Conservation (phyloP, 441 rosid genomes). For the Rhodomyrtus psidioides region DNA sequence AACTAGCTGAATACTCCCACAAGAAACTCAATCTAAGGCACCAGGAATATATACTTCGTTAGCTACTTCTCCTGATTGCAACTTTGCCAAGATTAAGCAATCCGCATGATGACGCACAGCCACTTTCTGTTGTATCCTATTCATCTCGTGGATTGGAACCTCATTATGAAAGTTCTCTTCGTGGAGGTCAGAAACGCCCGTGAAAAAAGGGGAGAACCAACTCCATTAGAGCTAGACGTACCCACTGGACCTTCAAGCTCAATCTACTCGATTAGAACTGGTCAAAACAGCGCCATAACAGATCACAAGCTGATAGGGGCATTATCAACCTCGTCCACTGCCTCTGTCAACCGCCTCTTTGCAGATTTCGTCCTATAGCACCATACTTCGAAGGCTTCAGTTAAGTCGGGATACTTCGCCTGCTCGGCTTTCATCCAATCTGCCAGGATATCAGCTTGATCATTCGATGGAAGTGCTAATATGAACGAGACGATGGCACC, state of each 20-base stretch:
- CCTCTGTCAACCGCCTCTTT: constrained; percentile 68
- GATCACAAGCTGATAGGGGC: constrained; percentile 26
- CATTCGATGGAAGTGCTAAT: constrained; percentile 73
- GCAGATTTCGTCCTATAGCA: constrained; percentile 91
- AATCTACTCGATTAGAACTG: neutral
- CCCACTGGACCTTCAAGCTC: neutral
- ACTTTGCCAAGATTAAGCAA: neutral
- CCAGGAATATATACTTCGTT: neutral
- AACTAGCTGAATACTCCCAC: neutral
- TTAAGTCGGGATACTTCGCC: constrained; percentile 68
- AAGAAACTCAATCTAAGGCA: neutral
- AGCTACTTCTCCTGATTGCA: neutral
- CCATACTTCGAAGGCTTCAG: constrained; percentile 93
- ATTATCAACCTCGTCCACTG: constrained; percentile 25
- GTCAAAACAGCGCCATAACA: neutral
- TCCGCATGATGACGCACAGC: neutral
- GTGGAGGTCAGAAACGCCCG: neutral
- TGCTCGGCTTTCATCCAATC: constrained; percentile 68
- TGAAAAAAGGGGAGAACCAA: neutral
- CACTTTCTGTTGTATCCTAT: neutral
- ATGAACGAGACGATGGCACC: constrained; percentile 65
- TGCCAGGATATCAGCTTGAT: constrained; percentile 74
- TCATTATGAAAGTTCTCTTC: neutral
- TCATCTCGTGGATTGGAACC: neutral
- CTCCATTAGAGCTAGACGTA: neutral